A percentile compares a stretch with the other conserved stretches of the same genome.
These are phyloP conservation scores for Aristolochia fimbriata DNA, from an alignment of 164 flowering plant genomes.

Conservation along the genomic window DNA sequence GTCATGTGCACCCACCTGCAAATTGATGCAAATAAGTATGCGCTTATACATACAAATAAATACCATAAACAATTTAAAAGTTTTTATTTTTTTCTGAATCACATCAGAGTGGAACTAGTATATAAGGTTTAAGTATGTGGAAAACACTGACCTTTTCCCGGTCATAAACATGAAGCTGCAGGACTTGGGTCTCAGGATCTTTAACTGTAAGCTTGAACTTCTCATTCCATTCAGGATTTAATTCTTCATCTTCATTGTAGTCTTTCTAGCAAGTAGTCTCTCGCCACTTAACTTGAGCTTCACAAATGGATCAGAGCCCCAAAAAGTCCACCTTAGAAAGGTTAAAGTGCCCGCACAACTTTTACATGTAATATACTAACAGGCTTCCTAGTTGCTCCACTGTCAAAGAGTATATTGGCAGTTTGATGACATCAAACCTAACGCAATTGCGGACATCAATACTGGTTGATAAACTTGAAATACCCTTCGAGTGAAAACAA, in stretches of 20 bases:
- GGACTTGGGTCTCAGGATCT: constrained; percentile 54
- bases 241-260: constrained; percentile 46
- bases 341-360: constrained; percentile 41
- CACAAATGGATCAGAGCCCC: constrained; percentile 76
- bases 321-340: constrained; percentile 57
- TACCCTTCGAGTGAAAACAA: too few species aligned
- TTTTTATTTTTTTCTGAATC: not conserved
- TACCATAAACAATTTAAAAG: not conserved
- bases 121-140: not conserved
- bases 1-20: constrained; percentile 63
- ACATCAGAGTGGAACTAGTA: not conserved
- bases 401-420: constrained; percentile 10
- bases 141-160: constrained; percentile 61
- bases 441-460: too few species aligned
- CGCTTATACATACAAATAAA: not conserved
- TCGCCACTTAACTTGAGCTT: constrained; percentile 52
- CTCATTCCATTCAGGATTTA: constrained; percentile 77
- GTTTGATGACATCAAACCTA: too few species aligned
- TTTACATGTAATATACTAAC: constrained; percentile 67
- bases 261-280: constrained; percentile 45
- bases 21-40: not conserved
- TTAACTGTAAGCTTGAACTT: constrained; percentile 54
- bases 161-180: constrained; percentile 52
- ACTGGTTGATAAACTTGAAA: too few species aligned
- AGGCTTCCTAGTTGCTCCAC: constrained; percentile 49